Conservation (phyloP, 2,329 filamentous ascomycete species). For the Cytospora piceae region DNA sequence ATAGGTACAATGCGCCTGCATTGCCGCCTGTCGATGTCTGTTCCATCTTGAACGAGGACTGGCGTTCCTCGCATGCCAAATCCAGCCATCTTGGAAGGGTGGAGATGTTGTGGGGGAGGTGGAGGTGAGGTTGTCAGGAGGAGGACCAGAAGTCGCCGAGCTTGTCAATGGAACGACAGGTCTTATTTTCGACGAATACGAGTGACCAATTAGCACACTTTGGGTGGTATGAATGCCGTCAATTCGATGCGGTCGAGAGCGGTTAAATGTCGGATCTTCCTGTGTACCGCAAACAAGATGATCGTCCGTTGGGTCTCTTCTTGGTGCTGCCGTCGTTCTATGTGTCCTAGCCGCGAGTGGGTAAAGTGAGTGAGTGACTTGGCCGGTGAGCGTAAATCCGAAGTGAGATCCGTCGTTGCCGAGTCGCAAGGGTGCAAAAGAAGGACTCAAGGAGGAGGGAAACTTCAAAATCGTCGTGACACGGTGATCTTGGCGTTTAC, state of each 20-base stretch:
- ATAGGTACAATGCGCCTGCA: slow-evolving; percentile 71
- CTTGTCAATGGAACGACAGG: neutral
- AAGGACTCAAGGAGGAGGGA: neutral
- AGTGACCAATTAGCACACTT: neutral
- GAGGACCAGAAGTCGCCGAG: neutral
- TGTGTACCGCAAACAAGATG: neutral
- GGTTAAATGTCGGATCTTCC: neutral
- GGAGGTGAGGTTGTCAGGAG: fast-evolving
- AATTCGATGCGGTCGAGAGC: too few relatives aligned
- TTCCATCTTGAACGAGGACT: slow-evolving; percentile 39
- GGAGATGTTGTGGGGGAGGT: neutral
- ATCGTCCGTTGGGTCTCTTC: neutral
- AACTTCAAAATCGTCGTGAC: neutral
- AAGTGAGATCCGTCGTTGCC: neutral
- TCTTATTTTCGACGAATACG: neutral
- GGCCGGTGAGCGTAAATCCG: too few relatives aligned
- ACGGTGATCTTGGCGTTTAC: neutral
- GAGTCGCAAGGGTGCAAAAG: neutral
- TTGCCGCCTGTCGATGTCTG: slow-evolving; percentile 68
- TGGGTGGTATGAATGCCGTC: neutral
- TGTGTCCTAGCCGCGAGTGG: too few relatives aligned
- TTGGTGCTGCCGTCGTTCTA: neutral
- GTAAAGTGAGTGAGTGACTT: too few relatives aligned
- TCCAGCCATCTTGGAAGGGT: slow-evolving; percentile 14
- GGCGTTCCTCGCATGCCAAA: slow-evolving; percentile 15